A percentile compares a stretch with the other conserved stretches of the same genome.
phyloP scores from a whole-genome alignment of 805 yeast species.

The Saccharomyces jurei region DNA sequence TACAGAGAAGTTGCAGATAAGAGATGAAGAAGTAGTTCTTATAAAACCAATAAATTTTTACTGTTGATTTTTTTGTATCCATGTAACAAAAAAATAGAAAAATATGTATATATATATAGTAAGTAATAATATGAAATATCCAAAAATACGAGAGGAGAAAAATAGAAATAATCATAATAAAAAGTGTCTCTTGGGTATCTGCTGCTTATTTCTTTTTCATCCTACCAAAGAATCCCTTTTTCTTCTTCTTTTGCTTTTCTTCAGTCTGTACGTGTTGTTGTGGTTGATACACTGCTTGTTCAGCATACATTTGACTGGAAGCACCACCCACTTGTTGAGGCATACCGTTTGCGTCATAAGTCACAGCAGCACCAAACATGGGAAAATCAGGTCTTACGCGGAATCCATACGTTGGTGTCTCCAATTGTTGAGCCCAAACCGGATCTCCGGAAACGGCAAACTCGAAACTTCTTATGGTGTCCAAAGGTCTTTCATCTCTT shows the following conservation, averaged over 20 bases:
- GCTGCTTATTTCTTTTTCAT: slow-evolving; percentile 37
- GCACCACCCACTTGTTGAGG: slow-evolving; percentile 10
- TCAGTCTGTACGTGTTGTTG: slow-evolving; percentile 32
- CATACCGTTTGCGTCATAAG: slow-evolving; percentile 16
- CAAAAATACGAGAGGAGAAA: slow-evolving; percentile 3
- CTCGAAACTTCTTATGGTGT: slow-evolving; percentile 89
- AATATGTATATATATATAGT: background rate
- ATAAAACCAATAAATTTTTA: background rate
- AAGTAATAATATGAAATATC: slow-evolving; percentile 1
- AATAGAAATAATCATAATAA: background rate
- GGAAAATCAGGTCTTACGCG: slow-evolving; percentile 68
- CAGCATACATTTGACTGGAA: slow-evolving; percentile 30
- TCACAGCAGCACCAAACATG: slow-evolving; percentile 29
- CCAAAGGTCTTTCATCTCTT: slow-evolving; percentile 93
- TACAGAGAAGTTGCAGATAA: background rate
- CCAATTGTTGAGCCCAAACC: slow-evolving; percentile 70
- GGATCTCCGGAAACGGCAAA: slow-evolving; percentile 79
- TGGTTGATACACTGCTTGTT: slow-evolving; percentile 58
- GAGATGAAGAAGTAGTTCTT: background rate
- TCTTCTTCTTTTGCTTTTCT: slow-evolving; percentile 53
- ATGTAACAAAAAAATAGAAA: background rate
- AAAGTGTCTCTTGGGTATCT: background rate
- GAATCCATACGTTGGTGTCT: slow-evolving; percentile 75
- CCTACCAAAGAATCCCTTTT: slow-evolving; percentile 73
- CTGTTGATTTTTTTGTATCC: background rate